Evolutionary conservation across 192 early-diverging fungal species (phyloP).

Genomic region (Borealophlyctis nickersoniae): DNA sequence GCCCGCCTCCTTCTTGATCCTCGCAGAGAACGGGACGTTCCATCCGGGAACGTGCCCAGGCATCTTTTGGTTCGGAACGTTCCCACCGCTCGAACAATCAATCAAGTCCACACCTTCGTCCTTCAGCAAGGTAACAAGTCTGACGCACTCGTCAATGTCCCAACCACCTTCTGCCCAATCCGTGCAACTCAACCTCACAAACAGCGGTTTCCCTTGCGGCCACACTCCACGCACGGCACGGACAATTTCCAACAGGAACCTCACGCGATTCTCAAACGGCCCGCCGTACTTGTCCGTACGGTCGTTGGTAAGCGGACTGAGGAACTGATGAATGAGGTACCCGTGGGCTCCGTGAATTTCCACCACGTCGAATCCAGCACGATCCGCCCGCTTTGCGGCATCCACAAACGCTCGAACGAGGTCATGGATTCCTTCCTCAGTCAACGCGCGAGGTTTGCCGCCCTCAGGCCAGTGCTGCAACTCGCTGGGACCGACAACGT

Average conservation of each 20-base stretch:
- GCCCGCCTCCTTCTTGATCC: conserved; percentile 48
- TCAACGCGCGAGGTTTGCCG: conserved; percentile 47
- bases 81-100: conserved; percentile 79
- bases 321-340: conserved; percentile 78
- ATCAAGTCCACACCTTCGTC: conserved; percentile 79
- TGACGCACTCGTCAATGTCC: conserved; percentile 71
- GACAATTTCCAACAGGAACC: conserved; percentile 71
- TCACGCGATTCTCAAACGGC: conserved; percentile 80
- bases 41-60: conserved; percentile 17
- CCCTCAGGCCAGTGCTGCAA: conserved; percentile 19
- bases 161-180: conserved; percentile 71
- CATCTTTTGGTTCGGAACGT: conserved; percentile 41
- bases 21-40: conserved; percentile 66
- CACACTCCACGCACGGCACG: conserved; percentile 61
- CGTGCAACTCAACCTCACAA: conserved; percentile 75
- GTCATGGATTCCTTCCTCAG: conserved; percentile 51
- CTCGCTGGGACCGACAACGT: conserved; percentile 65
- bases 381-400: conserved; percentile 67
- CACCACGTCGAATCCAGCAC: conserved; percentile 77
- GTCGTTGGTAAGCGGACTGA: conserved; percentile 75
- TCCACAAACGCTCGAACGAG: conserved; percentile 56
- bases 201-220: conserved; percentile 80
- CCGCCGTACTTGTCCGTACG: conserved; percentile 93
- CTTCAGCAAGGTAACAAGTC: conserved; percentile 54
- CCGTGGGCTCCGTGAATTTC: conserved; percentile 93